A percentile compares a stretch with the other conserved stretches of the same genome.
These are phyloP conservation scores for Marasmius fiardii DNA, from an alignment of 1,284 basidiomycete species.

Conservation along the genomic window DNA sequence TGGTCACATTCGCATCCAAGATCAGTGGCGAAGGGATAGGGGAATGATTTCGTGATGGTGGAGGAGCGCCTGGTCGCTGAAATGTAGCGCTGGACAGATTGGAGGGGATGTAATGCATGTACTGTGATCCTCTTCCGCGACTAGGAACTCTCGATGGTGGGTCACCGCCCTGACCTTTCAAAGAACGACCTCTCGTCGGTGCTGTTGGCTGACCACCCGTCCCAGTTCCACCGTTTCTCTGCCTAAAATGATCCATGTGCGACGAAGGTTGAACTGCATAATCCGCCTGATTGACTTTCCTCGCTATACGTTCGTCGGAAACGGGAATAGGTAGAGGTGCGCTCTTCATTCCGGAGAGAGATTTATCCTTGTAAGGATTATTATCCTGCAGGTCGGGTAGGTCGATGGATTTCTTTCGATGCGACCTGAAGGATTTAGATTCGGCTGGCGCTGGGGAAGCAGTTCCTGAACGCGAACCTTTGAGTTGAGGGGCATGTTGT, in stretches of 20 bases:
- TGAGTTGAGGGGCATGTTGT: background rate
- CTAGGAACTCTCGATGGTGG: background rate
- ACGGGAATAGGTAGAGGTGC: slow-evolving; percentile 1
- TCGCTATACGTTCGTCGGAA: background rate
- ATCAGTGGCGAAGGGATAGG: background rate
- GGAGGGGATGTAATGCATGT: slow-evolving; percentile 5
- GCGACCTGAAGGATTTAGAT: background rate
- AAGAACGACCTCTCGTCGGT: background rate
- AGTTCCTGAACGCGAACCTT: slow-evolving; percentile 4
- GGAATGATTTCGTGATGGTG: background rate
- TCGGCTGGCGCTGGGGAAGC: background rate
- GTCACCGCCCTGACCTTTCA: background rate
- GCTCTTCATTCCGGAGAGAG: background rate
- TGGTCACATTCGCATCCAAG: background rate
- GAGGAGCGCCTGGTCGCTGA: background rate
- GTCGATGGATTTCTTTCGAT: background rate
- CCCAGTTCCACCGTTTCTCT: background rate
- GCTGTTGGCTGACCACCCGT: background rate
- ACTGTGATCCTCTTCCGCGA: slow-evolving; percentile 1
- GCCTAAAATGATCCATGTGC: slow-evolving; percentile 1
- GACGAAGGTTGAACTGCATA: slow-evolving; percentile 1
- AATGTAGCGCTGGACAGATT: background rate
- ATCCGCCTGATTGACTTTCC: background rate
- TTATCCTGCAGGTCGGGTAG: background rate
- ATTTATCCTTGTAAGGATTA: background rate